Base-by-base conservation (phyloP, 202 grass and related monocot species). In the Bolboschoenoplectus hybrid region DNA sequence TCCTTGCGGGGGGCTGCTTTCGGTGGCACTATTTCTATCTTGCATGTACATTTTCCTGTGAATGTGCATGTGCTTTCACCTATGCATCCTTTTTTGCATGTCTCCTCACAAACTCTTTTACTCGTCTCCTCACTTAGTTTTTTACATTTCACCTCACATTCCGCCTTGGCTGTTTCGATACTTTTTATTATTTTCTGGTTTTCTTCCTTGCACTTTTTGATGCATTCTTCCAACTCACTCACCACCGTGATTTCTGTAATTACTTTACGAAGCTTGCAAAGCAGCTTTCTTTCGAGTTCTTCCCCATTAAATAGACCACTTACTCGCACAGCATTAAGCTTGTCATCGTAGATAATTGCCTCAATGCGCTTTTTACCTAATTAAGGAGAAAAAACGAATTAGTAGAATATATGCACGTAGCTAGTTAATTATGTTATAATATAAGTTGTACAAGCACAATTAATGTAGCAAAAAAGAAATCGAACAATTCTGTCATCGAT, bases 241-340 rank as follows among this genome's bases (percentile, higher is more conserved):
- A 52, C 13, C 53, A 11, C 53, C 38, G n/a, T 62, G 26, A 62
- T 63, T 0, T 81, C 77, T 55, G 17, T 81, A 8, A 81, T 61
- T 41, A 81, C 38, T 81, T 61, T 63, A 81, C 3, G 6, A 19
- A 81, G 6, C 53, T 81, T 81, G 78, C 53, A 61, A 43, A 63
- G 26, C 8, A 81, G 5, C 55, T 43, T 63, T 41, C 14, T 41
- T 63, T 81, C 63, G 55, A 81, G 55, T 45, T 11, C 12, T 12
- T 63, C 53, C 14, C 55, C 34, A 63, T 45, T 10, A 81, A 81
- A 81, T 44, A 0, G 53, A n/a, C 55, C 56, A 62, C 14, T 40
- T 38, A 61, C 58, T 0, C 17, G 6, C 36, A 81, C 78, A 40
- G 6, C 1, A 81, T 60, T 81, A 1, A 63, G 45, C 52, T 62